Evolutionary conservation across 2,329 filamentous ascomycete species (phyloP), one percentile per base, ranked within the genome.

Genomic region (Talaromyces sp.): DNA sequence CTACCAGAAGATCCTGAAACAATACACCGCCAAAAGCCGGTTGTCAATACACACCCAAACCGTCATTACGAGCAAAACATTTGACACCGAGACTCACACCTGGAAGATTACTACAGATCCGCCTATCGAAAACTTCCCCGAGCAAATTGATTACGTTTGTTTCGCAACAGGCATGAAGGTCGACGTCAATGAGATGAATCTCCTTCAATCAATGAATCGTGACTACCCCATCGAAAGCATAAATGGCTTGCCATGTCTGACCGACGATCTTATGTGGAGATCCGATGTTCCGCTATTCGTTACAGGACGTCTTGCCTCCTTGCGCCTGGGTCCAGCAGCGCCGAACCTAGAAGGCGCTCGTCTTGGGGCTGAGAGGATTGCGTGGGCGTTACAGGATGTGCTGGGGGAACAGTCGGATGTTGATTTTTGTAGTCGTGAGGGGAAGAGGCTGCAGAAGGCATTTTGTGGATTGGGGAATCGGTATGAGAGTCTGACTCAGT

Each of bases 291-390:
- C 91, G 1, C 76, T 93, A 1, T 93, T 92, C 71, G 77, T 91
- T 65, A 88, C 88, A 0, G 91, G 90, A 1, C 82, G 87, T 61
- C 77, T 93, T 41, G 90, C 89, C 0, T 86, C 84, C 0, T 74
- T 94, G 69, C 83, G 87, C 64, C 78, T 94, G 0, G 90, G 91
- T 0, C 90, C 91, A 11, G 89, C 87, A 0, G 89, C 89, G 0
- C 86, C 86, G 0, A 93, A 93, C 73, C 79, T 93, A 3, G 90
- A 90, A 33, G 91, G 91, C 0, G 90, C 90, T 3, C 85, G 90
- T 68, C 73, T 88, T 31, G 90, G 90, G 0, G 90, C 90, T 0
- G 91, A 93, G 78, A 83, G 90, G 59, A 86, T 92, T 56, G 86
- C 87, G 0, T 91, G 89, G 88, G 86, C 85, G 1, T 82, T 92